Conservation (phyloP, 2,329 filamentous ascomycete genomes). For the Pyrenophora tritici-repentis region DNA sequence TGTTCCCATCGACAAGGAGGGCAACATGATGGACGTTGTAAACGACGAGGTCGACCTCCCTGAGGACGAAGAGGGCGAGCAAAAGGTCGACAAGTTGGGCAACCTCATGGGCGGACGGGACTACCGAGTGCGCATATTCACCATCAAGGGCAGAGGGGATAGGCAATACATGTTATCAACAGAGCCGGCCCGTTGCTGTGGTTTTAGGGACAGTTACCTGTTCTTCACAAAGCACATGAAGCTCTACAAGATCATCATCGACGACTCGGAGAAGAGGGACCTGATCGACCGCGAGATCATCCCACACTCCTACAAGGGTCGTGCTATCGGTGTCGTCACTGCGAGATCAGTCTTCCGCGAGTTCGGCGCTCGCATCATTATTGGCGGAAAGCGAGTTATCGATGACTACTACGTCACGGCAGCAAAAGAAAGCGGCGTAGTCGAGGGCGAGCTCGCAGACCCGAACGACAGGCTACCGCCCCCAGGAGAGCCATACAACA, state of each 20-base stretch:
- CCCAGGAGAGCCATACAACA: constrained; percentile 89
- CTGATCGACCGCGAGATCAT: constrained; percentile 95
- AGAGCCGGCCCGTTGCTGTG: constrained; percentile 93
- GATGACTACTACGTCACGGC: constrained; percentile 89
- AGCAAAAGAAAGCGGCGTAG: constrained; percentile 74
- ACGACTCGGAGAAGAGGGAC: constrained; percentile 95
- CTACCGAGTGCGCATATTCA: constrained; percentile 95
- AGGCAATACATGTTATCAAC: constrained; percentile 98
- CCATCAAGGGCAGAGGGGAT: constrained; percentile 79
- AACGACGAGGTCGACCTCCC: constrained; percentile 91
- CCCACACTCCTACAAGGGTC: constrained; percentile 97
- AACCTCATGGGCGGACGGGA: constrained; percentile 82
- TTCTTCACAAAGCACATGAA: constrained; percentile 98
- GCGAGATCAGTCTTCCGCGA: constrained; percentile 96
- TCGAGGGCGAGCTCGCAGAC: constrained; percentile 90
- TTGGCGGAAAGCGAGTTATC: constrained; percentile 81
- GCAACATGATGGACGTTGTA: constrained; percentile 85
- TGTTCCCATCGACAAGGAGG: constrained; percentile 90
- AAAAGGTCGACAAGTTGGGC: constrained; percentile 90
- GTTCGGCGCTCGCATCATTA: constrained; percentile 91
- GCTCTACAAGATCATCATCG: constrained; percentile 97
- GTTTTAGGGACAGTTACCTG: constrained; percentile 96
- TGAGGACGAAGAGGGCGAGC: constrained; percentile 84
- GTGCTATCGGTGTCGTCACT: constrained; percentile 94
- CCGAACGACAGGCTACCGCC: constrained; percentile 79